phyloP scores from a whole-genome alignment of 768 basidiomycete genomes.

The Psilocybe cubensis region DNA sequence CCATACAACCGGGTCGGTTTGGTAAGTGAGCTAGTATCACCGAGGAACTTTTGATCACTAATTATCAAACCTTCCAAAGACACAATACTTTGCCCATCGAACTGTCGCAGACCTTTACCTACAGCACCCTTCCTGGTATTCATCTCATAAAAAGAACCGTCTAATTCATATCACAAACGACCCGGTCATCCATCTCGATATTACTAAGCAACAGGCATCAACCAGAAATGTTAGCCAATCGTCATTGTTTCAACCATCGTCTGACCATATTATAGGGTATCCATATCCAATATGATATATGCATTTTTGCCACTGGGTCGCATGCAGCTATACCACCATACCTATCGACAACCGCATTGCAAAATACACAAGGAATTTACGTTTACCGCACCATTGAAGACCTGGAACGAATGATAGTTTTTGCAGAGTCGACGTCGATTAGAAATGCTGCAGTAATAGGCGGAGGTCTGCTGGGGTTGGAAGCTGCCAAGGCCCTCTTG shows the following conservation, averaged over 20 bases:
- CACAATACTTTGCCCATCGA: slow-evolving; percentile 67
- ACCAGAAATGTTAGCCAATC: slow-evolving; percentile 41
- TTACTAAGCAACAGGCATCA: slow-evolving; percentile 40
- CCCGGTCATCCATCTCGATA: slow-evolving; percentile 10
- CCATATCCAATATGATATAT: slow-evolving; percentile 52
- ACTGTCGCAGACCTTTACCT: slow-evolving; percentile 62
- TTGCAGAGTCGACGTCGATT: slow-evolving; percentile 48
- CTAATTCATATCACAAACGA: slow-evolving; percentile 43
- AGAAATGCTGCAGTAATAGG: slow-evolving; percentile 63
- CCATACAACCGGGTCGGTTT: slow-evolving; percentile 58
- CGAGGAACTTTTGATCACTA: not conserved
- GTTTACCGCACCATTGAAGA: slow-evolving; percentile 77
- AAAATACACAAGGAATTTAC: slow-evolving; percentile 57
- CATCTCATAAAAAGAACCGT: slow-evolving; percentile 56
- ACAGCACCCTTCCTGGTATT: slow-evolving; percentile 61
- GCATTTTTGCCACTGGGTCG: slow-evolving; percentile 74
- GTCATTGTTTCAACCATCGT: slow-evolving; percentile 32
- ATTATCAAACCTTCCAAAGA: slow-evolving; percentile 30
- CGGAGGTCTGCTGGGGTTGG: slow-evolving; percentile 72
- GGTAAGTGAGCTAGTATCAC: slow-evolving; percentile 27
- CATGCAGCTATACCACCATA: slow-evolving; percentile 65
- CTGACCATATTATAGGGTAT: slow-evolving; percentile 8
- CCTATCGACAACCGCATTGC: slow-evolving; percentile 41
- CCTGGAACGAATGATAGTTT: slow-evolving; percentile 64
- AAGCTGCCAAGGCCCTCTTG: slow-evolving; percentile 74